These are phyloP conservation scores for Plectranthus barbatus DNA, from an alignment of 257 asterid genomes.

Conservation along the genomic window DNA sequence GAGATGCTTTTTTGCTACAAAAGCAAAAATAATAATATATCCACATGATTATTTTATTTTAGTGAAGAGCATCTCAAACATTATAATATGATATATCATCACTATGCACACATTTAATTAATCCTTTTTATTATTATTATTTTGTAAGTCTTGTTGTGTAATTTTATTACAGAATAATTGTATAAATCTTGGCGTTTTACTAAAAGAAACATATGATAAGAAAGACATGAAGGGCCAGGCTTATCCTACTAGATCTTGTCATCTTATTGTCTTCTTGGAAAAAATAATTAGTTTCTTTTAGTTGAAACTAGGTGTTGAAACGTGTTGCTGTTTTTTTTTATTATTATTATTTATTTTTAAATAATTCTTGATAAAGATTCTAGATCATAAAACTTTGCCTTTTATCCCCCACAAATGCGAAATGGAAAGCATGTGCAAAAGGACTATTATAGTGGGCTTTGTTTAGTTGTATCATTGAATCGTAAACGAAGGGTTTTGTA, in stretches of 20 bases:
- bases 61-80: background rate
- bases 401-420: slow-evolving; percentile 27
- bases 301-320: slow-evolving; percentile 7
- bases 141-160: background rate
- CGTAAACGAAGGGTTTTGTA: slow-evolving; percentile 16
- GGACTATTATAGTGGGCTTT: slow-evolving; percentile 20
- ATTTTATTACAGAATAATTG: background rate
- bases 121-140: background rate
- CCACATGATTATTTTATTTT: background rate
- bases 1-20: background rate
- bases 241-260: slow-evolving; percentile 26
- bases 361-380: background rate
- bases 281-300: slow-evolving; percentile 3
- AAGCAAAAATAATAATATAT: background rate
- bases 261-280: slow-evolving; percentile 26
- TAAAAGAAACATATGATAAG: slow-evolving; percentile 19
- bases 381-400: slow-evolving; percentile 13
- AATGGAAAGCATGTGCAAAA: slow-evolving; percentile 45
- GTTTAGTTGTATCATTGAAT: slow-evolving; percentile 20
- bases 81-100: too few species aligned
- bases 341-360: too few species aligned
- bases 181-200: background rate
- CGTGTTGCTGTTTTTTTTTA: slow-evolving; percentile 7
- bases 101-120: too few species aligned
- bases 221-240: slow-evolving; percentile 22